Percentiles rank a stretch among this genome's conserved stretches.
These are phyloP conservation scores for Pyrenophora teres DNA, from an alignment of 2,329 filamentous ascomycete genomes.

Conservation along the genomic window DNA sequence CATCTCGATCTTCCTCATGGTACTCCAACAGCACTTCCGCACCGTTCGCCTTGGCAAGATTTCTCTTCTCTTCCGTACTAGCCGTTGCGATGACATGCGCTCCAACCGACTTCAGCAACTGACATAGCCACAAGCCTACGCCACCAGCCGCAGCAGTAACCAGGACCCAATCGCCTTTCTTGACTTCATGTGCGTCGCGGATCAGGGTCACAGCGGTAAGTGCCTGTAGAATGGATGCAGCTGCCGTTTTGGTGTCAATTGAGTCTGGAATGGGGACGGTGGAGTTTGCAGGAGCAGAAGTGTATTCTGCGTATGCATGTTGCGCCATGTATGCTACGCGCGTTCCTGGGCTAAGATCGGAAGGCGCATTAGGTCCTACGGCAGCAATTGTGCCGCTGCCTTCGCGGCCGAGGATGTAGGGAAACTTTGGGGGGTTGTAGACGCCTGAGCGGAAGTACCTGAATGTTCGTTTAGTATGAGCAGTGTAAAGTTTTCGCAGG, in stretches of 20 bases:
- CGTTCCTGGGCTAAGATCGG: conserved; percentile 67
- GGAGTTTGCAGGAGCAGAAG: conserved; percentile 57
- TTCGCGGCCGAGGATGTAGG: conserved; percentile 80
- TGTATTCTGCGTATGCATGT: conserved; percentile 64
- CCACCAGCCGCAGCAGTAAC: conserved; percentile 87
- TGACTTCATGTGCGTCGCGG: conserved; percentile 71
- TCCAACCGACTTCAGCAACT: conserved; percentile 73
- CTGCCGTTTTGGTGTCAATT: conserved; percentile 65
- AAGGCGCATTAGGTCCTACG: conserved; percentile 57
- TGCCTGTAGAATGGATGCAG: conserved; percentile 76
- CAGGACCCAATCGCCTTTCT: conserved; percentile 78
- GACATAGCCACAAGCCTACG: conserved; percentile 70
- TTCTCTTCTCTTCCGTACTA: conserved; percentile 72
- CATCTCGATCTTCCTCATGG: conserved; percentile 54
- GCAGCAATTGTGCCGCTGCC: conserved; percentile 72
- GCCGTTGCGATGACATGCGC: conserved; percentile 82
- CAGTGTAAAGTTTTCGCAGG: neutral
- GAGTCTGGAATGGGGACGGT: conserved; percentile 67
- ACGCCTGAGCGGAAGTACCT: conserved; percentile 85
- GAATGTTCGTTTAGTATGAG: neutral
- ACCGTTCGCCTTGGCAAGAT: conserved; percentile 70
- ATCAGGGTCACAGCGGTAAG: conserved; percentile 81
- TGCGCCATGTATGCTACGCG: conserved; percentile 71
- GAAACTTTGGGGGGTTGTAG: conserved; percentile 70
- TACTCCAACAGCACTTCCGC: conserved; percentile 77